These are phyloP conservation scores for Pelargonium exstipulatum DNA, from an alignment of 441 rosid species.

Conservation along the genomic window DNA sequence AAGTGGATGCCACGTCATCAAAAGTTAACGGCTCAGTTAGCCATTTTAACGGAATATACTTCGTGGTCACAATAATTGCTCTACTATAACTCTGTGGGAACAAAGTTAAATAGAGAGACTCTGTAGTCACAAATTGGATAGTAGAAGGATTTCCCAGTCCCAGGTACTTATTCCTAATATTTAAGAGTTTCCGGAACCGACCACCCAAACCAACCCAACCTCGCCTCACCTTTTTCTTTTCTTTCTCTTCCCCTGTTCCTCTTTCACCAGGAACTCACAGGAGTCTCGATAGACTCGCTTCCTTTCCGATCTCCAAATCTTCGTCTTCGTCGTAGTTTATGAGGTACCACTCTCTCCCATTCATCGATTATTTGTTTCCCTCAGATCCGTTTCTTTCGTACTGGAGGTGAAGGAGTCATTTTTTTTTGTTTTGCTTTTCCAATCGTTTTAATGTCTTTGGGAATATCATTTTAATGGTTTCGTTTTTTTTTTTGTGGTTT, in stretches of 20 bases:
- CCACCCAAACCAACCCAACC: no score
- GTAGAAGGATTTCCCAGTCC: no score
- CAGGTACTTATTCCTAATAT: no score
- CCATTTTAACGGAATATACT: no score
- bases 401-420: not conserved
- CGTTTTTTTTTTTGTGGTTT: no score
- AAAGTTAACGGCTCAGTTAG: no score
- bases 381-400: not conserved
- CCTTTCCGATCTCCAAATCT: not conserved
- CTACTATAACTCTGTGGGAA: no score
- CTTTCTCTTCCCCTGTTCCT: not conserved
- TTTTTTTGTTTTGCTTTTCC: not conserved
- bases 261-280: not conserved
- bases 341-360: not conserved
- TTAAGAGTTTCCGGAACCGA: no score
- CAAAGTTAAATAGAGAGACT: no score
- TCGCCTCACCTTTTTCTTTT: not conserved
- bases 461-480: not conserved
- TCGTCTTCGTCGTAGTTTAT: not conserved
- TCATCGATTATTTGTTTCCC: not conserved
- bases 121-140: no score
- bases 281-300: slow-evolving; percentile 2
- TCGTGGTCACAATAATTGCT: no score
- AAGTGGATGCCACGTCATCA: no score
- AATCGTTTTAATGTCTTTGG: not conserved